Percentiles rank a stretch among this genome's conserved stretches.
Conservation (phyloP, 305 asterid genomes). For the Solanum chacoense region DNA sequence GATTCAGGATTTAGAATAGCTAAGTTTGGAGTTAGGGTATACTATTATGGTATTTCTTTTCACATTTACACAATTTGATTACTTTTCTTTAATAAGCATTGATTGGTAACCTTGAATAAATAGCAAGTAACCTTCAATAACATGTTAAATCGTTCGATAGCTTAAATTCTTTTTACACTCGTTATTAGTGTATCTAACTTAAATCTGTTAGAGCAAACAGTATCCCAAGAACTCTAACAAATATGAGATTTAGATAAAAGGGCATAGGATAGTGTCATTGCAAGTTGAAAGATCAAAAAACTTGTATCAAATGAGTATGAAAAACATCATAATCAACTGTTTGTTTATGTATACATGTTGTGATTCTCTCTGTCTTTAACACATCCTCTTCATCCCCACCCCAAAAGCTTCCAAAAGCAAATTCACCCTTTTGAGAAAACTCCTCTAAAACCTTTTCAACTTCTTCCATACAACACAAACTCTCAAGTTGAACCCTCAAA, state of each 20-base stretch:
- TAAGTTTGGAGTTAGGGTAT: neutral
- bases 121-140: neutral
- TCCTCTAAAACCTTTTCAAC: slow-evolving; percentile 56
- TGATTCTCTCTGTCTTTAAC: slow-evolving; percentile 12
- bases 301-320: slow-evolving; percentile 32
- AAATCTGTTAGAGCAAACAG: neutral
- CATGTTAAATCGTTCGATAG: neutral
- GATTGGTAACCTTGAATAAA: neutral
- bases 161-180: neutral
- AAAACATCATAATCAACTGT: slow-evolving; percentile 45
- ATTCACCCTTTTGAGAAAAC: slow-evolving; percentile 52
- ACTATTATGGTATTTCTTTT: neutral
- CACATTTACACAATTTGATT: neutral
- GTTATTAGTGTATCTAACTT: neutral
- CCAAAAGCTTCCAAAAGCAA: slow-evolving; percentile 82
- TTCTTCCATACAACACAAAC: slow-evolving; percentile 51
- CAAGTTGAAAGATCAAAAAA: slow-evolving; percentile 31
- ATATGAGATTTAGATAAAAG: neutral
- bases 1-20: neutral
- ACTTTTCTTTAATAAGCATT: neutral
- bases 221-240: neutral
- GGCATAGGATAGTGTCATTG: neutral
- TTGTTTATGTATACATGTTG: slow-evolving; percentile 25
- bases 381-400: slow-evolving; percentile 20
- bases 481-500: slow-evolving; percentile 16